A percentile compares a stretch with the other conserved stretches of the same genome.
These are phyloP conservation scores for Monosporascus cannonballus DNA, from an alignment of 2,329 filamentous ascomycete genomes.

Conservation along the genomic window DNA sequence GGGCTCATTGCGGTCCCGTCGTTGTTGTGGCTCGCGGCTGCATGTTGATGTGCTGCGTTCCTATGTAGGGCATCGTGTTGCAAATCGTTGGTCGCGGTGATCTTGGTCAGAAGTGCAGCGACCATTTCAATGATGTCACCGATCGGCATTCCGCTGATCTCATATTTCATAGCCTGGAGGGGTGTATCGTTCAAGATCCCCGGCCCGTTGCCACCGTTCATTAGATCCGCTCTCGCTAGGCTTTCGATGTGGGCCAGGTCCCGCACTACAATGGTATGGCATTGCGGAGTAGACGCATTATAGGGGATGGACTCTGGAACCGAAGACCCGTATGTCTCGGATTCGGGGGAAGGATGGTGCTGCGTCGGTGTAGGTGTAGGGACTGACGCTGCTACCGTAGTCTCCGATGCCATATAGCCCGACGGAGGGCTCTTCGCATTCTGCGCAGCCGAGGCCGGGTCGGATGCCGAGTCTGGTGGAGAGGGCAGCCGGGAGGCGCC, in stretches of 20 bases:
- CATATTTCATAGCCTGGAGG: constrained; percentile 63
- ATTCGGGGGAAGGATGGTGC: constrained; percentile 25
- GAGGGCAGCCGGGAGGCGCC: constrained; percentile 46
- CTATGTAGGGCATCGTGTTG: constrained; percentile 90
- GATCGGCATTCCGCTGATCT: constrained; percentile 97
- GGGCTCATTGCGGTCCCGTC: constrained; percentile 52
- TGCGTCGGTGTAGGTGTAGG: constrained; percentile 17
- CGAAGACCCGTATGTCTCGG: constrained; percentile 19
- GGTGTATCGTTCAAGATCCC: constrained; percentile 46
- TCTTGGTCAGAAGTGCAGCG: constrained; percentile 89
- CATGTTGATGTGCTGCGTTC: constrained; percentile 52
- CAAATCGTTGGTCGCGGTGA: constrained; percentile 90
- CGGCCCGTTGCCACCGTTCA: constrained; percentile 42
- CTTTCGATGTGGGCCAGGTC: constrained; percentile 88
- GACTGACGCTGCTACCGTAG: constrained; percentile 15
- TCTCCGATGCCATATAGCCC: constrained; percentile 44
- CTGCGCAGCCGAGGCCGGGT: constrained; percentile 33
- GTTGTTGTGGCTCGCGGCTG: constrained; percentile 39
- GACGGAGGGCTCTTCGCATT: constrained; percentile 31
- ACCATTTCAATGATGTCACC: constrained; percentile 99
- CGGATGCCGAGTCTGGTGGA: constrained; percentile 43
- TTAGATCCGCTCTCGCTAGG: constrained; percentile 72
- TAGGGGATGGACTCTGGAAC: constrained; percentile 22
- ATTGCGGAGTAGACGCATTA: constrained; percentile 32
- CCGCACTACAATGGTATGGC: constrained; percentile 67